Evolutionary conservation across 140 eudicot species (phyloP).

Genomic region (Oenanthe javanica): DNA sequence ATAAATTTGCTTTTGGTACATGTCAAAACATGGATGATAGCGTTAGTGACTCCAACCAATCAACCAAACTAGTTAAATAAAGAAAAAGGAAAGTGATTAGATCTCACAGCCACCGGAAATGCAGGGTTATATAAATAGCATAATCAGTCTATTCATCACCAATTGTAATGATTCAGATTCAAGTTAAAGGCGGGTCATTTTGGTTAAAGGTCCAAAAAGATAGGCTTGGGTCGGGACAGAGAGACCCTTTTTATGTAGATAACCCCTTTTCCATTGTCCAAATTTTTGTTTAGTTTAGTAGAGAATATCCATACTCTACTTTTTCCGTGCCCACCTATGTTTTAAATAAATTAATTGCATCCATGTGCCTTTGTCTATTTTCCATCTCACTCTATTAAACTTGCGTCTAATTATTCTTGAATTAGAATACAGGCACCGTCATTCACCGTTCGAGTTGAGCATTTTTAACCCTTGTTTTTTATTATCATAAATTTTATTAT

Average conservation of each 20-base stretch:
- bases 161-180: conserved; percentile 3
- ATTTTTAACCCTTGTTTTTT: too few relatives aligned
- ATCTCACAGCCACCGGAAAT: neutral
- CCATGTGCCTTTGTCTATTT: conserved; percentile 2
- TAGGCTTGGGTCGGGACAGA: neutral
- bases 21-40: neutral
- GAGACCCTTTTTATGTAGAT: neutral
- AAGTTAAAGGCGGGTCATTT: neutral
- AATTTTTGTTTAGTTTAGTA: conserved; percentile 1
- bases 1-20: neutral
- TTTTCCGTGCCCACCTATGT: neutral
- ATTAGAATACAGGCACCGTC: neutral
- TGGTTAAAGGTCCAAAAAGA: conserved; percentile 2
- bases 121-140: neutral
- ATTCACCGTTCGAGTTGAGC: neutral
- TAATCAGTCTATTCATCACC: conserved; percentile 1
- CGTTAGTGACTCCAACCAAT: neutral
- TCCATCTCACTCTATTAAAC: neutral
- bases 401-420: neutral
- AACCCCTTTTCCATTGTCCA: neutral
- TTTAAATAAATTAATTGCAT: neutral
- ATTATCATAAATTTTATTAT: too few relatives aligned
- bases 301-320: conserved; percentile 5
- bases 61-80: neutral
- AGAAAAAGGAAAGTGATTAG: neutral